Percentiles rank a stretch among this genome's conserved stretches.
Conservation (phyloP, 768 basidiomycete species). For the Kwoniella shandongensis region DNA sequence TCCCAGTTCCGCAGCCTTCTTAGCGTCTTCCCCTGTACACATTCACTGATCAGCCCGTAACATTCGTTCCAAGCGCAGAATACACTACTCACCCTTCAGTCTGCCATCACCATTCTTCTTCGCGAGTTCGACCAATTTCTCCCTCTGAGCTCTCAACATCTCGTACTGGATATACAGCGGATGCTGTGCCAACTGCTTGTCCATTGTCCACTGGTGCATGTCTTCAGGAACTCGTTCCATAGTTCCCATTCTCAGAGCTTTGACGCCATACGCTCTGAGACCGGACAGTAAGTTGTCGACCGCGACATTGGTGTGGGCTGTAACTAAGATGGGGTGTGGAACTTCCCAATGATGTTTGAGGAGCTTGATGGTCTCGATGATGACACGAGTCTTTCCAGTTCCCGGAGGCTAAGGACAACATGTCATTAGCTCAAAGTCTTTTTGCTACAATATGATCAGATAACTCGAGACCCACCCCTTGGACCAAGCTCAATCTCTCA, state of each 20-base stretch:
- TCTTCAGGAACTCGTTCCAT: conserved; percentile 63
- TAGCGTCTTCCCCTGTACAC: conserved; percentile 1
- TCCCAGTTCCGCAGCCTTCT: conserved; percentile 1
- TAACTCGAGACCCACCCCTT: conserved; percentile 65
- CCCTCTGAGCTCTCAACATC: conserved; percentile 8
- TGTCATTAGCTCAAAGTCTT: no score
- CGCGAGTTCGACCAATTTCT: conserved; percentile 1
- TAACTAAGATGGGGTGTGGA: conserved; percentile 80
- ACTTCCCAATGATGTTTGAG: conserved; percentile 82
- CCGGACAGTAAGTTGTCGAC: conserved; percentile 87
- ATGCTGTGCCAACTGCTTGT: conserved; percentile 66
- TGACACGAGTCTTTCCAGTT: conserved; percentile 89
- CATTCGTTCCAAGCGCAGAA: neutral
- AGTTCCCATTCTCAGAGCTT: conserved; percentile 74
- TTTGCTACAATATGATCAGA: conserved; percentile 26
- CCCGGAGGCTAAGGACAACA: conserved; percentile 15
- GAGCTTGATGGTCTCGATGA: conserved; percentile 76
- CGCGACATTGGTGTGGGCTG: conserved; percentile 89
- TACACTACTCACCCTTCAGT: conserved; percentile 1
- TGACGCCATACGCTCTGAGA: conserved; percentile 61
- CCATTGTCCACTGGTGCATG: conserved; percentile 64
- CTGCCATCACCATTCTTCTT: conserved; percentile 4
- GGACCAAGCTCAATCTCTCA: conserved; percentile 73
- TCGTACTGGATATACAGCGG: conserved; percentile 33
- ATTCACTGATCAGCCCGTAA: neutral